These are phyloP conservation scores for Psilocybe subaeruginosa DNA, from an alignment of 768 basidiomycete species.

Conservation along the genomic window DNA sequence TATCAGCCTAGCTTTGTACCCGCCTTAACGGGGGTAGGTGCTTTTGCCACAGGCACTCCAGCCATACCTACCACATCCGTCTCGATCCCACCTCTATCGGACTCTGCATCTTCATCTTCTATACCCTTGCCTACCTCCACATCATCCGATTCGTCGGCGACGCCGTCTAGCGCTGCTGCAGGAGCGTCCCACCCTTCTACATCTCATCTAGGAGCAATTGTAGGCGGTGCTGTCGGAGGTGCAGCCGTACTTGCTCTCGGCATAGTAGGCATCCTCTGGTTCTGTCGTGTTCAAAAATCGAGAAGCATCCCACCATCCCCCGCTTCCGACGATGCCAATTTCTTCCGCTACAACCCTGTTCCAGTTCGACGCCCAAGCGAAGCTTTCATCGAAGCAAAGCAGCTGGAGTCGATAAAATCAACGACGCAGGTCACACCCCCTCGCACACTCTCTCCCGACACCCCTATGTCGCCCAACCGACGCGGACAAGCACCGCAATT, in stretches of 20 bases:
- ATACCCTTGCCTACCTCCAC: not conserved
- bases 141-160: not conserved
- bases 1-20: conserved; percentile 27
- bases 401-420: conserved; percentile 1
- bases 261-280: conserved; percentile 6
- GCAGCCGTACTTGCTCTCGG: conserved; percentile 9
- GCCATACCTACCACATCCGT: conserved; percentile 7
- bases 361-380: conserved; percentile 12
- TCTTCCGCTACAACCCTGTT: conserved; percentile 20
- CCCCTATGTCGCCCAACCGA: conserved; percentile 1
- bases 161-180: not conserved
- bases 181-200: not conserved
- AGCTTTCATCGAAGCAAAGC: conserved; percentile 12
- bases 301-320: not conserved
- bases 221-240: conserved; percentile 14
- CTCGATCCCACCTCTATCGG: not conserved
- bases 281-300: not conserved
- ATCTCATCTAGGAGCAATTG: conserved; percentile 14
- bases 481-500: not conserved
- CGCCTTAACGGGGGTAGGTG: conserved; percentile 33
- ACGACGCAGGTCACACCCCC: not conserved
- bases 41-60: conserved; percentile 32
- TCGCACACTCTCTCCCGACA: not conserved
- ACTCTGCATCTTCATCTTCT: not conserved
- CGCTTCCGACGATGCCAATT: conserved; percentile 10